A percentile compares a stretch with the other conserved stretches of the same genome.
Conservation (phyloP, 2,329 filamentous ascomycete genomes). For the Sporothrix inflata region DNA sequence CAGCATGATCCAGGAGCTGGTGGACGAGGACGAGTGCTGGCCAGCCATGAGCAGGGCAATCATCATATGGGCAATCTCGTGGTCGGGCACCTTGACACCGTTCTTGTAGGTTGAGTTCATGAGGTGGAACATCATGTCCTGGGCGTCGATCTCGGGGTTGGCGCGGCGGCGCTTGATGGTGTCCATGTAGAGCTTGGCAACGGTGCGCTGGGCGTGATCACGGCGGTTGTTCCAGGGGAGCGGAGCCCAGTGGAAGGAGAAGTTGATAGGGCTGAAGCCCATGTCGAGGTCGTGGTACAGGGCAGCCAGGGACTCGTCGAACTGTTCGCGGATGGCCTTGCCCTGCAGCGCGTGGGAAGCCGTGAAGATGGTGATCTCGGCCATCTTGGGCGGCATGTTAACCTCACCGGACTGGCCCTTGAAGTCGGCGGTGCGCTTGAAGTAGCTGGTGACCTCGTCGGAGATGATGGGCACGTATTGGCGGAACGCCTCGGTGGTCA, state of each 20-base stretch:
- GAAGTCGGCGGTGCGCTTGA: conserved; percentile 60
- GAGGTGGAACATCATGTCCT: conserved; percentile 79
- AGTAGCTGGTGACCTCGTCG: conserved; percentile 67
- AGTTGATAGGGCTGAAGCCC: conserved; percentile 81
- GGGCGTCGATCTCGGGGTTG: conserved; percentile 49
- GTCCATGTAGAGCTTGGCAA: conserved; percentile 73
- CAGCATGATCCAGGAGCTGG: conserved; percentile 77
- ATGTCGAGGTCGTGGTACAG: conserved; percentile 81
- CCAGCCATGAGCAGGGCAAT: conserved; percentile 84
- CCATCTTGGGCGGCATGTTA: conserved; percentile 68
- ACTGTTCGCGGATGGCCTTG: conserved; percentile 71
- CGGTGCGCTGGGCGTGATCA: conserved; percentile 73
- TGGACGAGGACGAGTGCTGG: conserved; percentile 78
- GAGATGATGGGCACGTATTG: conserved; percentile 73
- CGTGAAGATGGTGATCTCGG: conserved; percentile 81
- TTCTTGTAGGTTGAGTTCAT: conserved; percentile 79
- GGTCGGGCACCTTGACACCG: conserved; percentile 68
- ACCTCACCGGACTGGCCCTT: conserved; percentile 62
- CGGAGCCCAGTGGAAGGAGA: conserved; percentile 78
- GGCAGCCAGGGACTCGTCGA: conserved; percentile 72
- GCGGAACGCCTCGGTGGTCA: conserved; percentile 66
- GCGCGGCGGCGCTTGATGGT: conserved; percentile 68
- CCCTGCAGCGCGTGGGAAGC: conserved; percentile 76
- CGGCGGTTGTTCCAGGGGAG: conserved; percentile 75
- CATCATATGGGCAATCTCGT: conserved; percentile 83